A percentile compares a stretch with the other conserved stretches of the same genome.
Conservation (phyloP, 1,284 basidiomycete species). For the Ganoderma lucidum region DNA sequence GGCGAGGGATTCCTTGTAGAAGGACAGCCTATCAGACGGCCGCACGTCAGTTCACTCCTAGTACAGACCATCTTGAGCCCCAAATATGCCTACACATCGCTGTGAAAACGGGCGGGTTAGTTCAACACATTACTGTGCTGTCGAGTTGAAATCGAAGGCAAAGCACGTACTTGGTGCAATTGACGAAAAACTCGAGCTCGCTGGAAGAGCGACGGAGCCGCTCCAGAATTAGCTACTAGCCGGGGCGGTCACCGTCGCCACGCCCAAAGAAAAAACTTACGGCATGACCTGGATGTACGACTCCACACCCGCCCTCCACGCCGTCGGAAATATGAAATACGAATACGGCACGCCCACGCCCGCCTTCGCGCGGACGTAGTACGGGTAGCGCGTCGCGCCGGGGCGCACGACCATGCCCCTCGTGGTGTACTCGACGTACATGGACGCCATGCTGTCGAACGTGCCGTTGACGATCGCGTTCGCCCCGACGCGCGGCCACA, state of each 20-base stretch:
- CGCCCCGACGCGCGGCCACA: slow-evolving; percentile 23
- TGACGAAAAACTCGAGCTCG: slow-evolving; percentile 20
- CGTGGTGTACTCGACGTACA: slow-evolving; percentile 25
- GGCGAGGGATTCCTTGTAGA: slow-evolving; percentile 22
- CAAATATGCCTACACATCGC: slow-evolving; percentile 14
- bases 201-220: neutral
- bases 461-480: slow-evolving; percentile 25
- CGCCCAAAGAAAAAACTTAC: slow-evolving; percentile 5
- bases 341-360: slow-evolving; percentile 22
- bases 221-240: neutral
- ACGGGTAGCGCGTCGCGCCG: slow-evolving; percentile 23
- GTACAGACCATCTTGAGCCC: neutral
- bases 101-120: neutral
- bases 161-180: slow-evolving; percentile 19
- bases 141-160: neutral
- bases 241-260: neutral
- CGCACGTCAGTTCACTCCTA: neutral
- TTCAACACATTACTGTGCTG: neutral
- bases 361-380: slow-evolving; percentile 19
- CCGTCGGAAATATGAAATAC: slow-evolving; percentile 24
- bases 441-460: slow-evolving; percentile 21
- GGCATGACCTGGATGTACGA: slow-evolving; percentile 27
- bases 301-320: slow-evolving; percentile 17
- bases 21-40: slow-evolving; percentile 16
- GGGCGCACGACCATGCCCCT: slow-evolving; percentile 15